Conservation (phyloP, 306 rosid species). For the Alnus rubra region DNA sequence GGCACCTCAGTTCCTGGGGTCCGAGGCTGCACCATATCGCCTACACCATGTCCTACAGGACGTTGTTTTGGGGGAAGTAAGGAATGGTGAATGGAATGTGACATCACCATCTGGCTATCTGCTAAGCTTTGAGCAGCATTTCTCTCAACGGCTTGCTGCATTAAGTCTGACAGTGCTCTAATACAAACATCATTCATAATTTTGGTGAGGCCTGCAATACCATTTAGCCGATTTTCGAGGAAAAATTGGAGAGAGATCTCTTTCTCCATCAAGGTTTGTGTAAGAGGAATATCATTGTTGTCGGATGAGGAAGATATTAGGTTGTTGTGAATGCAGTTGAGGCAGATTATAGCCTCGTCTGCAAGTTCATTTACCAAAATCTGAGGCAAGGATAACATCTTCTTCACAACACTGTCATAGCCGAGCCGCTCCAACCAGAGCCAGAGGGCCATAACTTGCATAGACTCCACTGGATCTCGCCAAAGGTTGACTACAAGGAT, state of each 20-base stretch:
- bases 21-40: not conserved
- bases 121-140: not conserved
- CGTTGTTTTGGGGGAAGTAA: not conserved
- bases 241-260: conserved; percentile 40
- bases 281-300: conserved; percentile 39
- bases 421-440: conserved; percentile 75
- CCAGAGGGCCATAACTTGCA: conserved; percentile 62
- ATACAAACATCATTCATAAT: conserved; percentile 37
- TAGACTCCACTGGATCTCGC: conserved; percentile 61
- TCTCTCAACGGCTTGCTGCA: conserved; percentile 29
- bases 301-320: conserved; percentile 9
- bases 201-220: conserved; percentile 30
- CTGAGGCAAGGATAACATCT: conserved; percentile 38
- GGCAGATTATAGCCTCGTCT: conserved; percentile 55
- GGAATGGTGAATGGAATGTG: not conserved
- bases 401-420: conserved; percentile 39
- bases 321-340: conserved; percentile 33
- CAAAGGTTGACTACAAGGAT: conserved; percentile 42
- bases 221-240: conserved; percentile 15
- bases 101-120: conserved; percentile 1
- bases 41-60: not conserved
- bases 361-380: conserved; percentile 56
- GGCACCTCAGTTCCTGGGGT: conserved; percentile 6
- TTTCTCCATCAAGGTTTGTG: conserved; percentile 43
- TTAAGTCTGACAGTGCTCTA: conserved; percentile 53